phyloP scores from a whole-genome alignment of 2,329 filamentous ascomycete species.

The Raffaelea deltoideospora region DNA sequence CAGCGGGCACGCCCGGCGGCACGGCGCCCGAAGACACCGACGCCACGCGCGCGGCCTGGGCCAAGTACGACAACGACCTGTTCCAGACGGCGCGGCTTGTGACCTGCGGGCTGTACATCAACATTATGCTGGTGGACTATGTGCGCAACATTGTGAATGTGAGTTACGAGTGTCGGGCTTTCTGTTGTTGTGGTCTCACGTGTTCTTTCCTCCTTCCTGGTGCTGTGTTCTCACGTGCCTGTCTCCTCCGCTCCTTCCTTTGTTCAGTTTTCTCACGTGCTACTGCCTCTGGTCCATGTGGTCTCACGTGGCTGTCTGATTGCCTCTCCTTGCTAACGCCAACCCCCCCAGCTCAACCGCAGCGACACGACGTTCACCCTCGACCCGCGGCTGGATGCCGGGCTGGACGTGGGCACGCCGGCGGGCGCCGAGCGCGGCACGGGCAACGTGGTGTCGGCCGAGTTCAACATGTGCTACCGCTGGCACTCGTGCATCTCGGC shows the following conservation, averaged over 20 bases:
- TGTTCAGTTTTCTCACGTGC: slow-evolving; percentile 8
- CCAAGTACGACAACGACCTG: slow-evolving; percentile 59
- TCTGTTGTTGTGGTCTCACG: too few relatives aligned
- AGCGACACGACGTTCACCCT: slow-evolving; percentile 68
- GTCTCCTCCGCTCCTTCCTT: too few relatives aligned
- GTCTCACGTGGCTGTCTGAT: too few relatives aligned
- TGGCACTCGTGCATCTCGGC: slow-evolving; percentile 71
- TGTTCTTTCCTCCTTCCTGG: too few relatives aligned
- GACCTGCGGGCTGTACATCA: slow-evolving; percentile 61
- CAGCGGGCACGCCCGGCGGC: slow-evolving; percentile 21
- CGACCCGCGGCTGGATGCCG: slow-evolving; percentile 58
- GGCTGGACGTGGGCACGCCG: slow-evolving; percentile 34
- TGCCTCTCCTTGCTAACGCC: too few relatives aligned
- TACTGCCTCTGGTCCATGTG: neutral
- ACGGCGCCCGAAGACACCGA: slow-evolving; percentile 22
- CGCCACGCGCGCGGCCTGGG: slow-evolving; percentile 36
- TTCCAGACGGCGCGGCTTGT: slow-evolving; percentile 69
- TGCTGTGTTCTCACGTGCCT: too few relatives aligned
- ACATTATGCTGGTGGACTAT: slow-evolving; percentile 65
- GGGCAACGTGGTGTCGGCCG: slow-evolving; percentile 71
- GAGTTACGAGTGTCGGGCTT: too few relatives aligned
- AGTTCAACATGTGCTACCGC: slow-evolving; percentile 79
- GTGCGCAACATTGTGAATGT: slow-evolving; percentile 59
- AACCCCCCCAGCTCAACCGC: slow-evolving; percentile 48
- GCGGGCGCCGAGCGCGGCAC: slow-evolving; percentile 52